phyloP scores from a whole-genome alignment of 352 stramenopile genomes.

The Globisporangium paroecandrum region DNA sequence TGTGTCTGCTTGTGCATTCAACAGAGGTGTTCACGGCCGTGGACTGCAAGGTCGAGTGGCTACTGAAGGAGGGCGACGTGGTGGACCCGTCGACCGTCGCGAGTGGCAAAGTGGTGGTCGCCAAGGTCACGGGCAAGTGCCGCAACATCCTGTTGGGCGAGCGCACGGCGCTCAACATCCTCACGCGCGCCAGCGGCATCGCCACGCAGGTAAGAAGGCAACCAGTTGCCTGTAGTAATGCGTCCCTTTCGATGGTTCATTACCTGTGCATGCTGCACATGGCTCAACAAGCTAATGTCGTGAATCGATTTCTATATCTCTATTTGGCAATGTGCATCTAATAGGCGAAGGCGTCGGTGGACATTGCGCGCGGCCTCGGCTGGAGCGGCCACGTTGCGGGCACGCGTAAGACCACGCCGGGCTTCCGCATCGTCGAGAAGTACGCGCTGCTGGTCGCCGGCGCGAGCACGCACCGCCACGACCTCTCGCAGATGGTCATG shows the following conservation, averaged over 20 bases:
- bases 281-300: background rate
- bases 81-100: constrained; percentile 39
- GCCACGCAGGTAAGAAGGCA: constrained; percentile 67
- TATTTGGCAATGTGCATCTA: background rate
- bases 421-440: constrained; percentile 98
- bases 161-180: constrained; percentile 96
- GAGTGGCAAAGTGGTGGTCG: constrained; percentile 87
- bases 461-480: constrained; percentile 91
- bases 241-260: background rate
- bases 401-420: constrained; percentile 98
- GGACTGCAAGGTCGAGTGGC: constrained; percentile 91
- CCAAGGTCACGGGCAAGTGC: constrained; percentile 92
- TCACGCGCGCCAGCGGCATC: constrained; percentile 95
- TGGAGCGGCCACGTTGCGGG: constrained; percentile 95
- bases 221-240: background rate
- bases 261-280: background rate
- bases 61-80: constrained; percentile 65
- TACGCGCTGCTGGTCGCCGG: constrained; percentile 97
- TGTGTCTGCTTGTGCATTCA: background rate
- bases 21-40: constrained; percentile 91
- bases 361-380: constrained; percentile 56
- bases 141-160: constrained; percentile 95
- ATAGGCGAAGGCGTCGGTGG: constrained; percentile 50
- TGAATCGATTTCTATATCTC: background rate
- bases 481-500: constrained; percentile 99